These are phyloP conservation scores for Pythium periplocum DNA, from an alignment of 352 stramenopile genomes.

Conservation along the genomic window DNA sequence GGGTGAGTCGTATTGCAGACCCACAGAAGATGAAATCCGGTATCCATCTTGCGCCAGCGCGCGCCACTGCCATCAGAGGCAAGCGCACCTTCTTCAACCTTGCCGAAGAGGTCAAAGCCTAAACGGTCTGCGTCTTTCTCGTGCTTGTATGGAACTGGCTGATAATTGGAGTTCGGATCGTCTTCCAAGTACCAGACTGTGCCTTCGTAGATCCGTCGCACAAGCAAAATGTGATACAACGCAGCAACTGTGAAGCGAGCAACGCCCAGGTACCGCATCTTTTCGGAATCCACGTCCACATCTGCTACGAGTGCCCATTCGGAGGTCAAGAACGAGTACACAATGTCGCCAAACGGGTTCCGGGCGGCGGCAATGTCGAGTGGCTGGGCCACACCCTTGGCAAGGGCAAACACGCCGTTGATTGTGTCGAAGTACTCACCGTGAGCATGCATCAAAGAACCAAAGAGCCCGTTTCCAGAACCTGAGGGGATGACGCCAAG, in stretches of 20 bases:
- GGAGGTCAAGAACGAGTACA: constrained; percentile 78
- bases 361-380: constrained; percentile 57
- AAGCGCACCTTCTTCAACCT: constrained; percentile 9
- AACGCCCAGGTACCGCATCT: constrained; percentile 32
- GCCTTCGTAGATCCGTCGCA: constrained; percentile 18
- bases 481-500: constrained; percentile 36
- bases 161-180: constrained; percentile 7
- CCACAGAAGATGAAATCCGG: constrained; percentile 37
- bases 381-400: constrained; percentile 51
- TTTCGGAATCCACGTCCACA: constrained; percentile 51
- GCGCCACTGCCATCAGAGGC: constrained; percentile 5
- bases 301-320: constrained; percentile 73
- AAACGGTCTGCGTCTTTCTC: constrained; percentile 4
- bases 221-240: constrained; percentile 24
- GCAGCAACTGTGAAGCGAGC: constrained; percentile 40
- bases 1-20: constrained; percentile 29
- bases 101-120: no score
- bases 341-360: constrained; percentile 36
- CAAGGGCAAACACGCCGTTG: constrained; percentile 60
- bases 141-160: constrained; percentile 18
- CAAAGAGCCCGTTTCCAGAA: constrained; percentile 62
- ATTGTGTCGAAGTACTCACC: constrained; percentile 44
- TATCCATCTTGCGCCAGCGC: constrained; percentile 23
- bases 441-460: constrained; percentile 40
- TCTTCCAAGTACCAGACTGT: constrained; percentile 24